Base-by-base conservation (phyloP, 1,284 basidiomycete genomes). In the Trametes polyzona region DNA sequence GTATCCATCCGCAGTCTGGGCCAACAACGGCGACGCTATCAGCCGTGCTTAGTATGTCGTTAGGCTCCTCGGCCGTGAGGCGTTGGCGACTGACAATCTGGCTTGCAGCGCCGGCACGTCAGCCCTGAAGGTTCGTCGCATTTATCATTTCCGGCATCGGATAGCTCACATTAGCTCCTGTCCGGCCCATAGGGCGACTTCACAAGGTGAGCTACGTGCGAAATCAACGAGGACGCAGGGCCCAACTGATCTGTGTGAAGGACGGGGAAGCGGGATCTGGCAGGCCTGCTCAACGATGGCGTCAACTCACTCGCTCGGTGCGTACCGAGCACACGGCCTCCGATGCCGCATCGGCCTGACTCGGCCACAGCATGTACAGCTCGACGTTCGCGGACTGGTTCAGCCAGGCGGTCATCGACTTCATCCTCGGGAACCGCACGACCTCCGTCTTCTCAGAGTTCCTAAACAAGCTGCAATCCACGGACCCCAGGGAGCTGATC, bases 301-400 rank as follows among this genome's bases (percentile, higher is more conserved):
- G 86, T 96, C 56, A 97, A 96, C 71, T 96, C 94, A 1, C 75
- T 97, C 26, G 90, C 93, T 37, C 85, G 93, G 78, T 84, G 37
- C 35, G 69, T 42, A 10, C 26, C 26, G 43, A 43, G 12, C 26
- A 11, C 23, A 23, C n/a, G 35, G 6, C 30, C 26, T n/a, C 17
- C 37, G 35, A 26, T 39, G 32, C n/a, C 14, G 9, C 32, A 41
- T 8, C 21, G 39, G 24, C 40, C 36, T 62, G 29, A 59, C 16
- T 32, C 16, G 26, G 30, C 17, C 14, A 17, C 60, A 84, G 92
- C 68, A 85, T 93, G 87, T 93, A 92, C 72, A 87, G 88, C 7
- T 87, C 92, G 19, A 90, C 91, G 3, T 93, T 96, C 67, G 89
- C 90, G 57, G 96, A 98, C 75, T 98, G 96, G 86, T 99, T 98